Base-by-base conservation (phyloP, 163 green algal species). In the Scenedesmus sp. region DNA sequence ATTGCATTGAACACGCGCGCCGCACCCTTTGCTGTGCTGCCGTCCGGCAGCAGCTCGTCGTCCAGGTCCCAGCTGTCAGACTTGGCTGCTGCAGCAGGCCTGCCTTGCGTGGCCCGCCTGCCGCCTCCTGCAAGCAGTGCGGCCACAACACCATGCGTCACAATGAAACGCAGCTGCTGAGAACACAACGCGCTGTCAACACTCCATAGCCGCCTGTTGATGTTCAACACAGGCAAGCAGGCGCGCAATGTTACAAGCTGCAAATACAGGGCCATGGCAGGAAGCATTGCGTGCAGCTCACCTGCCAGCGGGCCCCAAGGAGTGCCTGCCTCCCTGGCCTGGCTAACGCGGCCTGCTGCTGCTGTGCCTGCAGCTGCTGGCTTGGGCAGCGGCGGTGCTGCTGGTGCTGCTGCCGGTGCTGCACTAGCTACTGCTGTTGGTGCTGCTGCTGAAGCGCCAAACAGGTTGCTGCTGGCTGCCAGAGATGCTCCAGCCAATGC, bases 31-130 rank as follows among this genome's bases (percentile, higher is more conserved):
- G 70, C 70, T 52, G 83, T 52, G 64, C 87, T 91, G n/a, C 76
- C 16, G 62, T 91, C 87, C 6, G 87, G 87, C 59, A 91, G 76
- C 76, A 87, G 67, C 20, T 87, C 87, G 55, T 91, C 87, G 56
- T 91, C 87, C 15, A 91, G 59, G n/a, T 91, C 87, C 87, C 76
- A 91, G 76, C 87, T 91, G 74, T 84, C 82, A n/a, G 18, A 34
- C 70, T 62, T 67, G n/a, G 70, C 57, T 15, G 26, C 55, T 20
- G 56, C 66, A 79, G n/a, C 76, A 60, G 34, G 20, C 23, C 87
- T 26, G 10, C 2, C 13, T 5, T 26, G 20, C 13, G 76, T 56
- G 16, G 88, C 60, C 3, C 70, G 13, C 20, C 55, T 70, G 13
- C 88, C 88, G 67, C 76, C 66, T 12, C 18, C 34, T 66, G 34